Conservation (phyloP, 805 yeast species). For the Saccharomyces cerevisiae region DNA sequence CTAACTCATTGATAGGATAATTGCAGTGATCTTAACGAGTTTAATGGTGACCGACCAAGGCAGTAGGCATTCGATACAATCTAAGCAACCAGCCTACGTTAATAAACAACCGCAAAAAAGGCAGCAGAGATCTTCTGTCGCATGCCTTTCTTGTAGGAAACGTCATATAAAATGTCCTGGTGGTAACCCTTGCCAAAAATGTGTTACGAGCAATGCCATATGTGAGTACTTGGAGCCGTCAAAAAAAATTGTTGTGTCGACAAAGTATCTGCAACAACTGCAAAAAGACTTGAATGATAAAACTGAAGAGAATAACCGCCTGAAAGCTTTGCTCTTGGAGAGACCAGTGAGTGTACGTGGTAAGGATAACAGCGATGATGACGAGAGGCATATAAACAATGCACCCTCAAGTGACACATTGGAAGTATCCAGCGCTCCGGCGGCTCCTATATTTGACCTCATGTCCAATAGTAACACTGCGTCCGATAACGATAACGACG, state of each 20-base stretch:
- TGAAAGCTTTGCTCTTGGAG: neutral
- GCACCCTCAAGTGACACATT: neutral
- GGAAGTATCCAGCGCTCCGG: neutral
- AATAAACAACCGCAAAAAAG: conserved; percentile 4
- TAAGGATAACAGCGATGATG: neutral
- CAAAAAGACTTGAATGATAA: conserved; percentile 60
- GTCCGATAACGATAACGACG: conserved; percentile 1
- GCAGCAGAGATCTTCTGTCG: conserved; percentile 20
- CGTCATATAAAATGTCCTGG: conserved; percentile 75
- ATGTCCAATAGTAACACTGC: conserved; percentile 1
- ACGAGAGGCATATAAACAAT: neutral
- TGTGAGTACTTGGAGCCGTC: conserved; percentile 71
- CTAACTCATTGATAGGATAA: neutral
- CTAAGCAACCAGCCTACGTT: neutral
- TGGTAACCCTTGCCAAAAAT: conserved; percentile 63
- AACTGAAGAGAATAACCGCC: conserved; percentile 54
- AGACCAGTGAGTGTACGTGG: neutral
- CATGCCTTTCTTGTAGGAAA: conserved; percentile 59
- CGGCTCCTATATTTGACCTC: neutral
- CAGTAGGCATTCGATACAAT: neutral
- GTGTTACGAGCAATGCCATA: conserved; percentile 43
- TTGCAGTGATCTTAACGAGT: neutral
- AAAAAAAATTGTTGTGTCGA: conserved; percentile 62
- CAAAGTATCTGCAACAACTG: conserved; percentile 56
- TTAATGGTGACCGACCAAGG: neutral